Evolutionary conservation across 805 yeast species (phyloP), one percentile per base, ranked within the genome.

Genomic region (Barnettozyma wickerhamii): DNA sequence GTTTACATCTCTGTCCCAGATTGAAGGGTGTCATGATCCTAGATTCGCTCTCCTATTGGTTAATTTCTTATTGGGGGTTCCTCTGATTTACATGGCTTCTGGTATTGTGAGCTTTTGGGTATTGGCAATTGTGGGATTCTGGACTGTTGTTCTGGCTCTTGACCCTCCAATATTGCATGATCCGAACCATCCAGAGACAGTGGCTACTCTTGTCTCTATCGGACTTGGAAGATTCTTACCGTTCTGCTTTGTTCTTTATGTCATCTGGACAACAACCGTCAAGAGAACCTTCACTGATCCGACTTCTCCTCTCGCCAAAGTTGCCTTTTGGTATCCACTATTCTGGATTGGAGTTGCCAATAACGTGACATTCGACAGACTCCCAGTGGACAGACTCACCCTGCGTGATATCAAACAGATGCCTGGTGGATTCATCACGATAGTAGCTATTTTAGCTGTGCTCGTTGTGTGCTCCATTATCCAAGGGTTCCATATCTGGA

Each of bases 301-400:
- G 6, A 64, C 69, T 0, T 68, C 74, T 0, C 66, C 71, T 0
- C n/a, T 68, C n/a, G 53, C 62, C 5, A 71, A 66, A 40, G 32
- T 59, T 1, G 15, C 59, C 0, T 20, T 65, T 19, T 90, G 95
- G 93, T 84, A 84, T 47, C 84, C 90, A 0, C 67, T 82, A 3
- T 84, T 84, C 55, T 87, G 95, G 95, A 52, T 85, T 3, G 96
- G 96, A 2, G 71, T 85, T 26, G 69, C 89, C 53, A 89, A 90
- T 59, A 90, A 88, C 61, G 72, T 86, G 52, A 87, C 95, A 0
- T 88, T 91, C 63, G 98, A 89, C 56, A 66, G 90, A 45, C 63
- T 91, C 10, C 96, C 97, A 0, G 81, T 90, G 10, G 98, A 91
- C 57, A 68, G 99, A 41, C 66, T 91, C 32, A 85, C 91, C 1